These are phyloP conservation scores for Saccharomyces eubayanus DNA, from an alignment of 805 yeast genomes.

Conservation along the genomic window DNA sequence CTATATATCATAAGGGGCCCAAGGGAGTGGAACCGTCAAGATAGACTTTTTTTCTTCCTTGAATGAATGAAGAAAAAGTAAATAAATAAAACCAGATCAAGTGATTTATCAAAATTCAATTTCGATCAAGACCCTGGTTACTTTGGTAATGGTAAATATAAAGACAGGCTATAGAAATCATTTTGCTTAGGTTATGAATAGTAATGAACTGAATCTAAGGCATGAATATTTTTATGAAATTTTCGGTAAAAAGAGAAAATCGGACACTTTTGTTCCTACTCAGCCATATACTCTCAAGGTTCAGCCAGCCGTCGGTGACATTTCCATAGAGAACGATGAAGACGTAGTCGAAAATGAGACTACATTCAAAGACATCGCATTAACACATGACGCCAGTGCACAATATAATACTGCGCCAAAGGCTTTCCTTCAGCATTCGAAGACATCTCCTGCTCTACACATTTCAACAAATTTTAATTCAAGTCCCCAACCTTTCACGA, in stretches of 20 bases:
- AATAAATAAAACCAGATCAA: background rate
- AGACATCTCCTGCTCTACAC: background rate
- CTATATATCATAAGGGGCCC: background rate
- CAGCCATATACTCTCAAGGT: background rate
- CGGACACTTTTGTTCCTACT: background rate
- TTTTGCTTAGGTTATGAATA: background rate
- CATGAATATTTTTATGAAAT: slow-evolving; percentile 2
- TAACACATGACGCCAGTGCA: background rate
- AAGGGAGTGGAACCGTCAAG: background rate
- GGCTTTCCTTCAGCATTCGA: background rate
- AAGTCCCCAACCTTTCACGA: background rate
- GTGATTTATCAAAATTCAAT: background rate
- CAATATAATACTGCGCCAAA: background rate
- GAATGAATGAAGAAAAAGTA: background rate
- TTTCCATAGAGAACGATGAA: background rate
- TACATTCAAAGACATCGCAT: background rate
- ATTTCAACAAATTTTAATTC: background rate
- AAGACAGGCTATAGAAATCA: background rate
- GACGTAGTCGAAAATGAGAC: background rate
- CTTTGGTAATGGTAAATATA: background rate
- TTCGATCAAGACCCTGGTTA: background rate
- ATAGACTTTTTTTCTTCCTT: background rate
- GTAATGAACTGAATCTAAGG: slow-evolving; percentile 1
- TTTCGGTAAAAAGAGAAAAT: slow-evolving; percentile 2
- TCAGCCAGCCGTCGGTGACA: background rate